Evolutionary conservation across 768 basidiomycete genomes (phyloP).

Genomic region (Pisolithus orientalis): DNA sequence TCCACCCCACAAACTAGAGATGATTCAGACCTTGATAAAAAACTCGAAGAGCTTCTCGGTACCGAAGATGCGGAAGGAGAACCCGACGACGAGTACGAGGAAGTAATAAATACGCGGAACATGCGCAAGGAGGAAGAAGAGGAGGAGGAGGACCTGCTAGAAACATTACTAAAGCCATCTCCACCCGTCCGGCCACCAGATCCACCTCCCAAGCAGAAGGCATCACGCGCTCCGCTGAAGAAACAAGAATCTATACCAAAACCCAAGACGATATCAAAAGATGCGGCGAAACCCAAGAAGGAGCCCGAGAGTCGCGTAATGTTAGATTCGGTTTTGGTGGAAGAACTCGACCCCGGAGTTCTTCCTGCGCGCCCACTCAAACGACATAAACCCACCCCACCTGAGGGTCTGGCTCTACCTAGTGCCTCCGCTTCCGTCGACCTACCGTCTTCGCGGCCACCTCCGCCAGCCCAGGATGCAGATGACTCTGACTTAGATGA

Average conservation of each 20-base stretch:
- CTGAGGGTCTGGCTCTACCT: slow-evolving; percentile 36
- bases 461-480: slow-evolving; percentile 18
- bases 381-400: slow-evolving; percentile 17
- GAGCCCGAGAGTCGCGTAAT: slow-evolving; percentile 12
- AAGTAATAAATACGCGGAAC: slow-evolving; percentile 29
- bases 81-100: slow-evolving; percentile 40
- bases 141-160: slow-evolving; percentile 29
- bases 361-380: slow-evolving; percentile 34
- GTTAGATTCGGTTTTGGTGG: slow-evolving; percentile 32
- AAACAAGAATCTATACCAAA: slow-evolving; percentile 18
- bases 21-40: slow-evolving; percentile 22
- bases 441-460: slow-evolving; percentile 25
- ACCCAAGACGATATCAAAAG: slow-evolving; percentile 22
- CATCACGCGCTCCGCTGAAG: slow-evolving; percentile 18
- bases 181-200: slow-evolving; percentile 14
- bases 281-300: slow-evolving; percentile 15
- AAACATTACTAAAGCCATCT: slow-evolving; percentile 14
- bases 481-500: slow-evolving; percentile 40
- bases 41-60: slow-evolving; percentile 22
- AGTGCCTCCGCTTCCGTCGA: slow-evolving; percentile 23
- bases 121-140: slow-evolving; percentile 28
- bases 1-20: slow-evolving; percentile 20
- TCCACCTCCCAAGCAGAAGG: slow-evolving; percentile 30
- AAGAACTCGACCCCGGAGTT: slow-evolving; percentile 43
- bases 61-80: slow-evolving; percentile 35